phyloP scores from a whole-genome alignment of 2,329 filamentous ascomycete genomes.

The Parastagonospora nodorum region DNA sequence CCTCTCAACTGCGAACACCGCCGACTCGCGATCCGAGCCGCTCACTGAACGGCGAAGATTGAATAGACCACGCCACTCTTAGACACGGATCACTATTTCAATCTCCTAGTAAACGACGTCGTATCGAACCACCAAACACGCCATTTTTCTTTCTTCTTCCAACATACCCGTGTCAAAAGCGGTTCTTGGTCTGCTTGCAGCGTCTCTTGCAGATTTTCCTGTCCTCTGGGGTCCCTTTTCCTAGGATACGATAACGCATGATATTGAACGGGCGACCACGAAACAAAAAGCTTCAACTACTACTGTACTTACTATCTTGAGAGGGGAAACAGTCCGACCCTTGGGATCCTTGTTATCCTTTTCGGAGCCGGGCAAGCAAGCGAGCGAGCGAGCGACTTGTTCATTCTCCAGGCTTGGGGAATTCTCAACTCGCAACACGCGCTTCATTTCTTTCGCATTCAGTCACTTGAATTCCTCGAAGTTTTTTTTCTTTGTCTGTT shows the following conservation, averaged over 20 bases:
- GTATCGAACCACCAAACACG: conserved; percentile 17
- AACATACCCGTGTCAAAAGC: conserved; percentile 25
- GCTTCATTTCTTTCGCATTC: not conserved
- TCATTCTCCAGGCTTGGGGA: not conserved
- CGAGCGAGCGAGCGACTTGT: not conserved
- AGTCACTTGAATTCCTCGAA: not conserved
- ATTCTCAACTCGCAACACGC: too few relatives aligned
- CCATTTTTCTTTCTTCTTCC: conserved; percentile 22
- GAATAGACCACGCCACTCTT: conserved; percentile 15
- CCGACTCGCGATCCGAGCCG: conserved; percentile 42
- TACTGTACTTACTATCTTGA: conserved; percentile 17
- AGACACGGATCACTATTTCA: conserved; percentile 3
- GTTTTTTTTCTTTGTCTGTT: too few relatives aligned
- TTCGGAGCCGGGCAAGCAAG: conserved; percentile 25
- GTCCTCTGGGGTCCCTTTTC: conserved; percentile 9
- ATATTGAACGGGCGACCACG: conserved; percentile 24
- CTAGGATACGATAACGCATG: conserved; percentile 26
- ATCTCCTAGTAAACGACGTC: conserved; percentile 21
- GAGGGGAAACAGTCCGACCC: not conserved
- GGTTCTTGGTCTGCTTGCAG: conserved; percentile 11
- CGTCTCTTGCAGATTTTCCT: conserved; percentile 17
- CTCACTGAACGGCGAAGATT: conserved; percentile 43
- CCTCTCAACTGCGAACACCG: conserved; percentile 41
- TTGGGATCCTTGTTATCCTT: not conserved
- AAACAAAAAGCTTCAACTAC: conserved; percentile 22